These are phyloP conservation scores for Macrolepiota dolichaula DNA, from an alignment of 768 basidiomycete species.

Conservation along the genomic window DNA sequence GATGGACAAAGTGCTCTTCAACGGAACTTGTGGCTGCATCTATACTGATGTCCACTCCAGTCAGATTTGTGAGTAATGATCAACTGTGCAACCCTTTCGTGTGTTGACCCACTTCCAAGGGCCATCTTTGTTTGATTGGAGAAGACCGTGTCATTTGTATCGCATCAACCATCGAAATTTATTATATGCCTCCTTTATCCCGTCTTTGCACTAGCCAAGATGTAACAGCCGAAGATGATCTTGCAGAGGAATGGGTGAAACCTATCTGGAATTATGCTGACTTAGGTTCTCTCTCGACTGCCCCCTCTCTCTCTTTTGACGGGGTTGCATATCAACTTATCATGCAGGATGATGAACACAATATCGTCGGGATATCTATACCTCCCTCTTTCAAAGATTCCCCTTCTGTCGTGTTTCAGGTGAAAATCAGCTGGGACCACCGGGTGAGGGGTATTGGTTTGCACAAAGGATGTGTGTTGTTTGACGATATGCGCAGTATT, in stretches of 20 bases:
- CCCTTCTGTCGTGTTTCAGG: not conserved
- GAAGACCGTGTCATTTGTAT: not conserved
- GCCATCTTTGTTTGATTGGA: not conserved
- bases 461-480: not conserved
- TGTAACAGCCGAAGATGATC: not conserved
- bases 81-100: not conserved
- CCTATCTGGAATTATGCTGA: not conserved
- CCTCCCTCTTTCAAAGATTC: not conserved
- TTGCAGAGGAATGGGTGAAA: not conserved
- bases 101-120: not conserved
- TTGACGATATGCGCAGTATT: not conserved
- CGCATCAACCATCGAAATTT: not conserved
- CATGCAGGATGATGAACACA: not conserved
- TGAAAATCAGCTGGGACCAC: not conserved
- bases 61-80: too few species aligned
- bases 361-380: not conserved
- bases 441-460: not conserved
- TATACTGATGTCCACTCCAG: too few species aligned
- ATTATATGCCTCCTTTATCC: not conserved
- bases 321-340: not conserved
- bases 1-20: not conserved
- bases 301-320: not conserved
- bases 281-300: not conserved
- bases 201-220: not conserved
- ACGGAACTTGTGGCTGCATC: not conserved